phyloP scores from a whole-genome alignment of 1,139 yeast species.

The Pichia kudriavzevii region DNA sequence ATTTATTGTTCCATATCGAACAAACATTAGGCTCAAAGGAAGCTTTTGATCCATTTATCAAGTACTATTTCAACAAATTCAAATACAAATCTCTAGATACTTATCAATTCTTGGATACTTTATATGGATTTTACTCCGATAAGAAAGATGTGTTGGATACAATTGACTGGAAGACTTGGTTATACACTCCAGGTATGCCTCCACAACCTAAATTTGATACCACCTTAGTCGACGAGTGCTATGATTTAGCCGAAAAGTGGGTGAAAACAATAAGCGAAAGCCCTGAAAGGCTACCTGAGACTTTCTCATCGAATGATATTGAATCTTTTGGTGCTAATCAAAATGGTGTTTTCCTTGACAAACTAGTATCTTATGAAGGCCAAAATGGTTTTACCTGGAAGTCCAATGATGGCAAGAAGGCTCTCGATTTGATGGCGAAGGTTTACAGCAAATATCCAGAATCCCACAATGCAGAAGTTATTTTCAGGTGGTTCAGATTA shows the following conservation, averaged over 20 bases:
- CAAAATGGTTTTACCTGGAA: slow-evolving; percentile 30
- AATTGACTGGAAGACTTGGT: slow-evolving; percentile 83
- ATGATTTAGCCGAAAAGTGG: slow-evolving; percentile 63
- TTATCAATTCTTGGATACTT: slow-evolving; percentile 67
- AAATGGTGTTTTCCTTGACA: slow-evolving; percentile 69
- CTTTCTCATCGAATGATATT: slow-evolving; percentile 40
- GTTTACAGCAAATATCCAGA: slow-evolving; percentile 39
- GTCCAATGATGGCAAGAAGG: slow-evolving; percentile 27
- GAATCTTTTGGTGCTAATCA: slow-evolving; percentile 62
- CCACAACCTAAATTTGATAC: slow-evolving; percentile 80
- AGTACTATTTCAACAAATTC: slow-evolving; percentile 64
- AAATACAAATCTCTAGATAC: slow-evolving; percentile 70
- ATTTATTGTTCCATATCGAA: slow-evolving; percentile 68
- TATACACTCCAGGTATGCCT: slow-evolving; percentile 78
- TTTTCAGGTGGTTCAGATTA: slow-evolving; percentile 69
- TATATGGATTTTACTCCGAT: slow-evolving; percentile 56
- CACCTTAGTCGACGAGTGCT: slow-evolving; percentile 66
- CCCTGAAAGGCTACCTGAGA: slow-evolving; percentile 17
- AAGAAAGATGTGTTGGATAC: slow-evolving; percentile 45
- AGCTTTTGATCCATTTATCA: slow-evolving; percentile 71
- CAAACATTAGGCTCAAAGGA: slow-evolving; percentile 61
- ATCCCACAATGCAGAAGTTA: slow-evolving; percentile 71
- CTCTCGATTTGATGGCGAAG: slow-evolving; percentile 36
- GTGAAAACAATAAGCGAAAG: slow-evolving; percentile 29
- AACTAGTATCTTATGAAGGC: slow-evolving; percentile 42